Base-by-base conservation (phyloP, 176 grass and related monocot genomes). In the Hordeum vulgare region DNA sequence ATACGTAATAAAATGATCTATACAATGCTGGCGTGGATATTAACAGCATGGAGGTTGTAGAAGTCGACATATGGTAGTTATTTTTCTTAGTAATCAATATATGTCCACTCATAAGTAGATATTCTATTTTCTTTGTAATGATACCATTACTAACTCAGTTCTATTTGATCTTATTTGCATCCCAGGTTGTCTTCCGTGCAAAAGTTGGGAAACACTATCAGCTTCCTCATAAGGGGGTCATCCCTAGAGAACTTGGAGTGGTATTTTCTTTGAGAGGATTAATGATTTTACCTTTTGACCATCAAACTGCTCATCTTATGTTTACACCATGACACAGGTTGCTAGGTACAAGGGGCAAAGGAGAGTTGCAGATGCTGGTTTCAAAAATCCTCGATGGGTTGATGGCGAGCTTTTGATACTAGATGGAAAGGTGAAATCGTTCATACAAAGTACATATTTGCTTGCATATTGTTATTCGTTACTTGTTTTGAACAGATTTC, bases 231-330 rank as follows among this genome's bases (percentile, higher is more conserved):
- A 93, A 96, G 67, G 96, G 93, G 65, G 91, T 99, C 33, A 99
- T 99, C 77, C 96, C 96, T 83, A 88, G 89, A 90, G 96, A 99
- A 87, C 85, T 96, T 66, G 96, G 93, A 99, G 96, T 96, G 90
- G 96, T 99, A 96, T 74, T n/a, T 75, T 83, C 74, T 31, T 21
- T 40, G 28, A 58, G 28, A 67, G 42, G 9, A 74, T 39, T 77
- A 56, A 20, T 81, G 11, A 78, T 78, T 70, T 80, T 63, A 23
- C 75, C 56, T 36, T 86, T 81, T 79, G 23, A 86, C 17, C 57
- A 37, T 28, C 51, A 71, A 61, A 57, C 71, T 60, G 53, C 23
- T 63, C 71, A 80, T 62, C 73, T 87, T 67, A 87, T 20, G 72
- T 10, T 10, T 57, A 66, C 34, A 5, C 74, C 87, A 60, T 89